Evolutionary conservation across 208 protist species (phyloP).

Genomic region (Endotrypanum monterogeii): DNA sequence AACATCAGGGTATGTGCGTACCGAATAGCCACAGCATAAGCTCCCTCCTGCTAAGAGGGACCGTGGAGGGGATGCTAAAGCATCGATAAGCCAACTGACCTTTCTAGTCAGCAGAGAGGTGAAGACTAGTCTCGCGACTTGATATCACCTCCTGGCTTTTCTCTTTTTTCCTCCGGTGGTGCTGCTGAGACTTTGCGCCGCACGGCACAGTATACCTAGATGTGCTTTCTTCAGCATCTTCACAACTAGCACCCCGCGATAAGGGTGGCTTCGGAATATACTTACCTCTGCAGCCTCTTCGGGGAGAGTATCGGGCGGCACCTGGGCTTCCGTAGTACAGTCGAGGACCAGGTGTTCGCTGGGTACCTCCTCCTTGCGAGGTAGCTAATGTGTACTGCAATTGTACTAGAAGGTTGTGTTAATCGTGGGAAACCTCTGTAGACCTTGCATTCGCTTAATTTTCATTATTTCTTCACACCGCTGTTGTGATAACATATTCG

Average conservation of each 20-base stretch:
- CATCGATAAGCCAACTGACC: slow-evolving; percentile 40
- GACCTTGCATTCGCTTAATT: too few species aligned
- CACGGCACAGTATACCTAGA: slow-evolving; percentile 40
- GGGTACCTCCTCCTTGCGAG: slow-evolving; percentile 46
- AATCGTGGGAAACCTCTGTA: too few species aligned
- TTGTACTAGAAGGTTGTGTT: too few species aligned
- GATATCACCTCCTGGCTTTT: too few species aligned
- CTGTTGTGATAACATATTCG: too few species aligned
- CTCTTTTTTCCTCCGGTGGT: slow-evolving; percentile 41
- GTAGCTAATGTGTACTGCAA: too few species aligned
- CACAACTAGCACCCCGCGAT: slow-evolving; percentile 48
- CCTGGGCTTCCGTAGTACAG: too few species aligned
- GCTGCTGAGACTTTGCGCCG: slow-evolving; percentile 45
- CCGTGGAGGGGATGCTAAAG: slow-evolving; percentile 48
- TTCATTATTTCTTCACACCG: too few species aligned
- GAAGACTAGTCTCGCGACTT: slow-evolving; percentile 30
- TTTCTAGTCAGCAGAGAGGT: slow-evolving; percentile 31
- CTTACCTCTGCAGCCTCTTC: slow-evolving; percentile 24
- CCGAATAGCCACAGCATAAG: slow-evolving; percentile 35
- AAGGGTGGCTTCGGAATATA: slow-evolving; percentile 39
- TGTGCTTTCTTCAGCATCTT: slow-evolving; percentile 52
- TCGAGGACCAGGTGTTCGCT: slow-evolving; percentile 33
- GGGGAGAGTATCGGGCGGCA: too few species aligned
- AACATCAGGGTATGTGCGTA: slow-evolving; percentile 28
- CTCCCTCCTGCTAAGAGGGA: slow-evolving; percentile 48